Percentiles rank a stretch among this genome's conserved stretches.
These are phyloP conservation scores for Collariella sp. DNA, from an alignment of 495 filamentous ascomycete species.

Conservation along the genomic window DNA sequence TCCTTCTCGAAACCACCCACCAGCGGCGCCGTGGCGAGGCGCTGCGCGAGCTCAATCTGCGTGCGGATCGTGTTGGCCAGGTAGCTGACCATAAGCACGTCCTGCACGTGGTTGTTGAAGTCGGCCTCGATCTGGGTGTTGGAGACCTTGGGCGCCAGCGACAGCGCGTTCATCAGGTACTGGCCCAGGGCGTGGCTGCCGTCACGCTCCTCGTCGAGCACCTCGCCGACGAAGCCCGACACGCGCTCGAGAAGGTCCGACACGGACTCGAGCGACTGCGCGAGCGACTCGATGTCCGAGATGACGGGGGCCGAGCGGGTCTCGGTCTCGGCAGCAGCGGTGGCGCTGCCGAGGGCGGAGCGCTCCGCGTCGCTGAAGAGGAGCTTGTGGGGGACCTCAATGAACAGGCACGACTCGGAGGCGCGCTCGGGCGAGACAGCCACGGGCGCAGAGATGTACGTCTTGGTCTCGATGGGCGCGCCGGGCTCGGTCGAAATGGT, in stretches of 20 bases:
- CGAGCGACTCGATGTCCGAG: slow-evolving; percentile 80
- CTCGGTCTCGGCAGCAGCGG: slow-evolving; percentile 70
- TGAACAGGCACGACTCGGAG: slow-evolving; percentile 89
- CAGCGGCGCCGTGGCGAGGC: slow-evolving; percentile 76
- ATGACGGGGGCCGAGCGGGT: slow-evolving; percentile 60
- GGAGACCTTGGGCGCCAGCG: slow-evolving; percentile 88
- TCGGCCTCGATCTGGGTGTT: slow-evolving; percentile 81
- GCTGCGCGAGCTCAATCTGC: slow-evolving; percentile 95
- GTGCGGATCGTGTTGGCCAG: slow-evolving; percentile 97
- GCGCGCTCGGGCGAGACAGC: slow-evolving; percentile 92
- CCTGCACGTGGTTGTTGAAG: slow-evolving; percentile 99
- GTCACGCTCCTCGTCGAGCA: slow-evolving; percentile 54
- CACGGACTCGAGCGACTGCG: slow-evolving; percentile 75
- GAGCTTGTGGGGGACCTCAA: slow-evolving; percentile 82
- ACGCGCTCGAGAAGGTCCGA: slow-evolving; percentile 83
- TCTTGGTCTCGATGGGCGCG: slow-evolving; percentile 71
- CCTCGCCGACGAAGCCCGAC: slow-evolving; percentile 76
- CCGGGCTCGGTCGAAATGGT: slow-evolving; percentile 85
- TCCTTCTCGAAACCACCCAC: slow-evolving; percentile 53
- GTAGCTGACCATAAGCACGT: slow-evolving; percentile 93
- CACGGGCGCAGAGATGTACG: slow-evolving; percentile 90
- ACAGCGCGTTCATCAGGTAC: slow-evolving; percentile 84
- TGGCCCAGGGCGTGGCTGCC: slow-evolving; percentile 83
- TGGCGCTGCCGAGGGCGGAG: slow-evolving; percentile 78
- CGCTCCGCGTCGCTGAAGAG: slow-evolving; percentile 88